Percentiles rank a stretch among this genome's conserved stretches.
phyloP scores from a whole-genome alignment of 1,284 basidiomycete genomes.

The Fomitiporia mediterranea region DNA sequence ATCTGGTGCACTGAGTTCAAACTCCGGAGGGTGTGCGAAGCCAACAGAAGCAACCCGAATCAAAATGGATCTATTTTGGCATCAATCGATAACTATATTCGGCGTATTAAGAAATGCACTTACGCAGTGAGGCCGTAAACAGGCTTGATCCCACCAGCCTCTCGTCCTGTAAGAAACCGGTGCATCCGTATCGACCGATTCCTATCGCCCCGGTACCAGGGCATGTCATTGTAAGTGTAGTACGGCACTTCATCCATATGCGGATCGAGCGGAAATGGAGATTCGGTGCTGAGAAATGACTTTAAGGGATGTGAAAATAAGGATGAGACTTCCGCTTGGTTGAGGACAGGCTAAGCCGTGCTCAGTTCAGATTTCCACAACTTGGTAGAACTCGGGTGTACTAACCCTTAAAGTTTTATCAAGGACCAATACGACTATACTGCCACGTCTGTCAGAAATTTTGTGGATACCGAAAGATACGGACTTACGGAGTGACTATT shows the following conservation, averaged over 20 bases:
- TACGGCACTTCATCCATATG: conserved; percentile 13
- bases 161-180: conserved; percentile 76
- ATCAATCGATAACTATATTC: background rate
- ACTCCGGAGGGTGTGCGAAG: conserved; percentile 59
- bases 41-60: conserved; percentile 65
- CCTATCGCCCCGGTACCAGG: conserved; percentile 11
- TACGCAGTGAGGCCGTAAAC: conserved; percentile 81
- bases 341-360: conserved; percentile 64
- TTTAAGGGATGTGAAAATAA: conserved; percentile 80
- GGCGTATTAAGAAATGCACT: conserved; percentile 27
- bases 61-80: conserved; percentile 54
- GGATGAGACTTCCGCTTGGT: conserved; percentile 68
- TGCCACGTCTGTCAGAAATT: conserved; percentile 28
- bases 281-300: conserved; percentile 63
- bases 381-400: conserved; percentile 12
- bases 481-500: conserved; percentile 74
- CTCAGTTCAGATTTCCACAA: too few species aligned
- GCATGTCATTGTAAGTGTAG: conserved; percentile 15
- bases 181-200: conserved; percentile 49
- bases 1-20: conserved; percentile 52
- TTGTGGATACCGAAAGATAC: background rate
- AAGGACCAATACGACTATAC: conserved; percentile 77
- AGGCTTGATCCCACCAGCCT: conserved; percentile 76
- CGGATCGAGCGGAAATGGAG: conserved; percentile 55
- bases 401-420: conserved; percentile 63